Conservation (phyloP, 2,329 filamentous ascomycete species). For the Cladophialophora immunda region DNA sequence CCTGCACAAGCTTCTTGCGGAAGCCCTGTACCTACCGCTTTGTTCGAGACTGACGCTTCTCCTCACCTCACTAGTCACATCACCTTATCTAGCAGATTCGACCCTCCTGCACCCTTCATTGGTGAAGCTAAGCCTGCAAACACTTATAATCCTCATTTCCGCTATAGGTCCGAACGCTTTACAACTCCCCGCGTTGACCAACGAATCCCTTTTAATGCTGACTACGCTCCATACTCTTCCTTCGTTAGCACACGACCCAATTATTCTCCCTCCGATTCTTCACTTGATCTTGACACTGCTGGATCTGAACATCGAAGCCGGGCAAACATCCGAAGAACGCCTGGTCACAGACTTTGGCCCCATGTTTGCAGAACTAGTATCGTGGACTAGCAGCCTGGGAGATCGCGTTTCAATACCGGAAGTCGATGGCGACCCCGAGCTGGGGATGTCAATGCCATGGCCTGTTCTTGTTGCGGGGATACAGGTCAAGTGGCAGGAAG, state of each 20-base stretch:
- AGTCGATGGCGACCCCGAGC: constrained; percentile 68
- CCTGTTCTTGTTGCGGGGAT: constrained; percentile 75
- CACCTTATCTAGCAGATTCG: constrained; percentile 42
- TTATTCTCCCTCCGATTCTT: constrained; percentile 76
- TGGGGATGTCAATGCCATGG: constrained; percentile 58
- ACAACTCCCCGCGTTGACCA: constrained; percentile 78
- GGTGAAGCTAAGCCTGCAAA: constrained; percentile 83
- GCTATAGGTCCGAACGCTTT: constrained; percentile 82
- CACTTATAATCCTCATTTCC: constrained; percentile 81
- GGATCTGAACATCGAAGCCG: constrained; percentile 72
- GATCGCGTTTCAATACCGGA: constrained; percentile 58
- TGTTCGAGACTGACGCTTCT: constrained; percentile 77
- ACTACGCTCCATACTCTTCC: constrained; percentile 68
- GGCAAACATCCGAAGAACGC: constrained; percentile 65
- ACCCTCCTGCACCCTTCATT: constrained; percentile 75
- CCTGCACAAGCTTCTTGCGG: constrained; percentile 76
- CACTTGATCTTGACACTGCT: constrained; percentile 81
- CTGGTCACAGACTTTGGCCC: constrained; percentile 78
- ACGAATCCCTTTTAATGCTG: constrained; percentile 84
- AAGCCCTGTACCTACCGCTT: constrained; percentile 86
- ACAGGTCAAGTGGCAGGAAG: constrained; percentile 81
- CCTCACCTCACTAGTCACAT: constrained; percentile 35
- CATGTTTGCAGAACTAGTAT: constrained; percentile 83
- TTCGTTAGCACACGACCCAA: constrained; percentile 67
- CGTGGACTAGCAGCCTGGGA: constrained; percentile 84